These are phyloP conservation scores for Exophiala spinifera DNA, from an alignment of 2,329 filamentous ascomycete genomes.

Conservation along the genomic window DNA sequence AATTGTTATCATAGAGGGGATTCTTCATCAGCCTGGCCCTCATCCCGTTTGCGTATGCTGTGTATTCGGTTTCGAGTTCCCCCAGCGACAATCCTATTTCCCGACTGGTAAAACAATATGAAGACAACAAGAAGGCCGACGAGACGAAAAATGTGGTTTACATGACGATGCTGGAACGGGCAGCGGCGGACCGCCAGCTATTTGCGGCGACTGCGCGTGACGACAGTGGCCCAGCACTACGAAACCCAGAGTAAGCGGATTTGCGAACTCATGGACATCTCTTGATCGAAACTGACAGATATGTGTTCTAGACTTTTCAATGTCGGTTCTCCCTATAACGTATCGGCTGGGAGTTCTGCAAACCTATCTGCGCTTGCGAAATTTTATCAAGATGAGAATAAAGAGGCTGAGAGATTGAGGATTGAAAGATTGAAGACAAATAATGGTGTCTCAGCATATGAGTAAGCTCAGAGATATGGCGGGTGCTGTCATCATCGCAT, in stretches of 20 bases:
- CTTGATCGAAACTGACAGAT: conserved; percentile 9
- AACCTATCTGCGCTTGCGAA: conserved; percentile 59
- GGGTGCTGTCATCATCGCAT: neutral
- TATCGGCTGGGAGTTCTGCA: conserved; percentile 58
- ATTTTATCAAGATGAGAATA: conserved; percentile 60
- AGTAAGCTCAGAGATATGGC: conserved; percentile 31
- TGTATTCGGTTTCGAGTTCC: conserved; percentile 39
- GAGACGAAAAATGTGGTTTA: conserved; percentile 59
- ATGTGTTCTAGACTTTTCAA: conserved; percentile 57
- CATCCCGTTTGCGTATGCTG: conserved; percentile 40
- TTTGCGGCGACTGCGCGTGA: conserved; percentile 50
- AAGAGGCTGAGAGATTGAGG: conserved; percentile 57
- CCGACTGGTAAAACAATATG: conserved; percentile 22
- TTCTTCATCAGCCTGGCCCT: conserved; percentile 47
- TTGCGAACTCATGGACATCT: neutral
- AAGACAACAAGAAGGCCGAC: conserved; percentile 49
- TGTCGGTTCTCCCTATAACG: conserved; percentile 60
- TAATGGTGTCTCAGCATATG: conserved; percentile 44
- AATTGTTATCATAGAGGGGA: conserved; percentile 38
- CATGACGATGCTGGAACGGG: conserved; percentile 60
- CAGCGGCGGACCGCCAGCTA: conserved; percentile 60
- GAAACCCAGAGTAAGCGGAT: conserved; percentile 60
- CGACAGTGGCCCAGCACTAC: conserved; percentile 50
- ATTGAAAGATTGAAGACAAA: conserved; percentile 42
- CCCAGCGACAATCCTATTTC: conserved; percentile 21